Percentiles rank a stretch among this genome's conserved stretches.
Evolutionary conservation across 2,329 filamentous ascomycete genomes (phyloP).

Genomic region (Zasmidium citrigriseum): DNA sequence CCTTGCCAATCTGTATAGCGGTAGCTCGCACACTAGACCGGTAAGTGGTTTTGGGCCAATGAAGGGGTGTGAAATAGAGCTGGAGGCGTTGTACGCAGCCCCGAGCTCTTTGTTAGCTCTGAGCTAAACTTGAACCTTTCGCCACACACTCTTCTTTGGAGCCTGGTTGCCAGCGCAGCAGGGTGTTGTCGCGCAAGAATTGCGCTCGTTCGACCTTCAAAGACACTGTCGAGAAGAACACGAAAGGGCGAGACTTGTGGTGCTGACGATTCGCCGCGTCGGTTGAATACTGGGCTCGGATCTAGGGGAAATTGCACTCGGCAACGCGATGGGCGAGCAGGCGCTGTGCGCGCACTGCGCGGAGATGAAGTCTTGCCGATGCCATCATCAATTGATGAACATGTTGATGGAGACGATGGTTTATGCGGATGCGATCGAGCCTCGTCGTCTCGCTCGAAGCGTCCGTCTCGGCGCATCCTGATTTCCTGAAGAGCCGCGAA

Average conservation of each 20-base stretch:
- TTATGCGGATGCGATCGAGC: not conserved
- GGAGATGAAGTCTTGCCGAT: not conserved
- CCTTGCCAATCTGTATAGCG: conserved; percentile 16
- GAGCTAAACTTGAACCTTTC: not conserved
- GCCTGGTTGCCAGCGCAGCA: not conserved
- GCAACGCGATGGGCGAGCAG: not conserved
- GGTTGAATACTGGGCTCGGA: not conserved
- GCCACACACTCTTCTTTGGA: not conserved
- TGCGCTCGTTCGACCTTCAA: too few relatives aligned
- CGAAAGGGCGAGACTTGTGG: not conserved
- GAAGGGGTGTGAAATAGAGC: not conserved
- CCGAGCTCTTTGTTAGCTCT: not conserved
- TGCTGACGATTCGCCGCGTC: not conserved
- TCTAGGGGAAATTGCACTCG: not conserved
- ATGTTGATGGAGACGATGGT: not conserved
- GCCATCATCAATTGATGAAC: not conserved
- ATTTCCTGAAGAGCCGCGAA: not conserved
- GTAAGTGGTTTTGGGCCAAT: not conserved
- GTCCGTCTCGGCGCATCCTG: not conserved
- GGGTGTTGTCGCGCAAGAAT: not conserved
- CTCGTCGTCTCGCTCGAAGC: not conserved
- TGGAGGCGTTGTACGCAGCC: not conserved
- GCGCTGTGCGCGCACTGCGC: not conserved
- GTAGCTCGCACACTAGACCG: not conserved
- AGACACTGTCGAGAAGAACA: not conserved